A percentile compares a stretch with the other conserved stretches of the same genome.
These are phyloP conservation scores for Chaetomium sp. DNA, from an alignment of 2,329 filamentous ascomycete species.

Conservation along the genomic window DNA sequence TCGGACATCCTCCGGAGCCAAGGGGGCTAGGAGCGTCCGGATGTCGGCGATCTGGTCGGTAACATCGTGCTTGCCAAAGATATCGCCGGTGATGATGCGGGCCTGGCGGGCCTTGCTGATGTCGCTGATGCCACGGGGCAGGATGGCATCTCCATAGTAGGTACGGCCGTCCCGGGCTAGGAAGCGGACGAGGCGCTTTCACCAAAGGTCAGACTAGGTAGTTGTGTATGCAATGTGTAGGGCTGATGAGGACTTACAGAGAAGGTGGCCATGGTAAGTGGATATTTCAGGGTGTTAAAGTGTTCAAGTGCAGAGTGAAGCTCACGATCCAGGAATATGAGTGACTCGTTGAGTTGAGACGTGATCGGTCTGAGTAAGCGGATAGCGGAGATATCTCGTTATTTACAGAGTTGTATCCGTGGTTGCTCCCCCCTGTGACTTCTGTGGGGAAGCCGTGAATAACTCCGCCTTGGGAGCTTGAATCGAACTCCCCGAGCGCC, in stretches of 20 bases:
- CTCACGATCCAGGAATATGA: neutral
- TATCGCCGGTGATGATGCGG: slow-evolving; percentile 63
- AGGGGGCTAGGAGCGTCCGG: slow-evolving; percentile 61
- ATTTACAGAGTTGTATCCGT: neutral
- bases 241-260: slow-evolving; percentile 27
- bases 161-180: slow-evolving; percentile 68
- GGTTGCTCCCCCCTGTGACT: neutral
- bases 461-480: slow-evolving; percentile 13
- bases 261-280: slow-evolving; percentile 31
- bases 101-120: slow-evolving; percentile 63
- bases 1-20: slow-evolving; percentile 62
- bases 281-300: neutral
- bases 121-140: slow-evolving; percentile 62
- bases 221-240: neutral
- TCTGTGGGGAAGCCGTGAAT: slow-evolving; percentile 7
- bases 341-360: neutral
- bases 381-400: slow-evolving; percentile 24
- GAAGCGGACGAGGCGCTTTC: slow-evolving; percentile 71
- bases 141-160: slow-evolving; percentile 75
- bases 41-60: slow-evolving; percentile 63
- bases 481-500: neutral
- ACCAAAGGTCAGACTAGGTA: neutral
- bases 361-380: neutral
- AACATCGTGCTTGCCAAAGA: slow-evolving; percentile 66
- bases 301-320: neutral